Evolutionary conservation across 1,284 basidiomycete species (phyloP).

Genomic region (Puccinia hordei): DNA sequence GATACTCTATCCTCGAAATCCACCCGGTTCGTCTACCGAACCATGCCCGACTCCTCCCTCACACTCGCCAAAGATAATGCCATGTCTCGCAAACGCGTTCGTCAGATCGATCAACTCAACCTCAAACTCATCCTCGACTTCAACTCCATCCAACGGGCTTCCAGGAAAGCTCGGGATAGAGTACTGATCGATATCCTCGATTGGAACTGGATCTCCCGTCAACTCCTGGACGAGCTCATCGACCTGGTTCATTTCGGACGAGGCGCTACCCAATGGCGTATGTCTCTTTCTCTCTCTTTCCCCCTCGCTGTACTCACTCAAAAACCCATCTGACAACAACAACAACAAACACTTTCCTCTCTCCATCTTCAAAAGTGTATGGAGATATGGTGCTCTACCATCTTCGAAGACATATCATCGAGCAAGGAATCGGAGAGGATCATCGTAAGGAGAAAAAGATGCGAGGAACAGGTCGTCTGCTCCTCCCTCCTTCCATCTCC

Average conservation of each 20-base stretch:
- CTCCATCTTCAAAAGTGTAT: background rate
- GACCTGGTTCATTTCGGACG: slow-evolving; percentile 28
- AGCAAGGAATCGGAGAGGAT: background rate
- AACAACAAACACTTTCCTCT: no score
- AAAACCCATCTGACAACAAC: no score
- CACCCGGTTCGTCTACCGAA: slow-evolving; percentile 16
- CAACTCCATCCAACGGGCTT: background rate
- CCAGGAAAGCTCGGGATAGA: background rate
- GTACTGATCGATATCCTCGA: slow-evolving; percentile 16
- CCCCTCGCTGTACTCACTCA: background rate
- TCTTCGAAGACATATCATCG: background rate
- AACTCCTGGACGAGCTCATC: slow-evolving; percentile 8
- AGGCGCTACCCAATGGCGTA: slow-evolving; percentile 28
- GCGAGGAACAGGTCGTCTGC: no score
- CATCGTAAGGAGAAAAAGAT: no score
- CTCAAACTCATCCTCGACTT: background rate
- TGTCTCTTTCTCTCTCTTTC: background rate
- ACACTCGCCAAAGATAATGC: slow-evolving; percentile 17
- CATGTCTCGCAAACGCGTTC: slow-evolving; percentile 26
- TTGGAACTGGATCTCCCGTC: background rate
- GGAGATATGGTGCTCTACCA: slow-evolving; percentile 25
- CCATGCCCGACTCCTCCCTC: slow-evolving; percentile 33
- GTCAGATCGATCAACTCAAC: slow-evolving; percentile 1
- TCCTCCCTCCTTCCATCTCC: no score
- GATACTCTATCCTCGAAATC: background rate